phyloP scores from a whole-genome alignment of 2,329 filamentous ascomycete species.

The Talaromyces sp. region DNA sequence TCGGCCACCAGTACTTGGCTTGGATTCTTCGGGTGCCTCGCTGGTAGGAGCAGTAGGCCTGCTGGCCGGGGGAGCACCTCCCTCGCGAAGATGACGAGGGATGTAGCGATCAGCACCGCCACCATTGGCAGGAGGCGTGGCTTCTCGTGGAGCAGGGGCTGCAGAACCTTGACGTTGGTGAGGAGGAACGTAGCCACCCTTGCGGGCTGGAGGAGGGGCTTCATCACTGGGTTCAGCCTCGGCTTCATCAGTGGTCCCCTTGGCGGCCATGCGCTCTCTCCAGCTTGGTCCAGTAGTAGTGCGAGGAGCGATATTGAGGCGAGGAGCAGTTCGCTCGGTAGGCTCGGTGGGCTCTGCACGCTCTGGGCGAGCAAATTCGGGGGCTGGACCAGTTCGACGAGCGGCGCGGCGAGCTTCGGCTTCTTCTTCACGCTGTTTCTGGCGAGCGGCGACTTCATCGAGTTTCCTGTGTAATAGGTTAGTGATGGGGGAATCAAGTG shows the following conservation, averaged over 20 bases:
- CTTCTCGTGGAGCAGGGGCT: constrained; percentile 24
- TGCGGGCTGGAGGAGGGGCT: constrained; percentile 25
- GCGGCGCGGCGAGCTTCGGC: constrained; percentile 70
- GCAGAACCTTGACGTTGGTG: constrained; percentile 33
- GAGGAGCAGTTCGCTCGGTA: constrained; percentile 47
- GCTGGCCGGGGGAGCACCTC: constrained; percentile 17
- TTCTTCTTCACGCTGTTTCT: constrained; percentile 82
- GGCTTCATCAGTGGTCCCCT: constrained; percentile 33
- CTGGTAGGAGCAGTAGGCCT: constrained; percentile 18
- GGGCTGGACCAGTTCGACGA: constrained; percentile 51
- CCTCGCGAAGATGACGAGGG: constrained; percentile 17
- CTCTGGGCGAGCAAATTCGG: constrained; percentile 23
- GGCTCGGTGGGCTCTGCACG: background rate
- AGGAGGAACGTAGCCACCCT: constrained; percentile 37
- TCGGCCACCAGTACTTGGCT: constrained; percentile 18
- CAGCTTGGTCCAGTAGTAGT: constrained; percentile 46
- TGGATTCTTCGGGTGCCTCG: constrained; percentile 25
- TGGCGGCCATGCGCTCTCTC: constrained; percentile 58
- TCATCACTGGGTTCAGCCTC: constrained; percentile 21
- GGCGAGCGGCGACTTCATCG: constrained; percentile 59
- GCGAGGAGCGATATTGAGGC: constrained; percentile 50
- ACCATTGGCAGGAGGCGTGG: constrained; percentile 14
- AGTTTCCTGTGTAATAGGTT: constrained; percentile 50
- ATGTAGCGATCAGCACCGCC: constrained; percentile 5
- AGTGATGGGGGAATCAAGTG: constrained; percentile 1